These are phyloP conservation scores for Botryotinia globosa DNA, from an alignment of 2,329 filamentous ascomycete genomes.

Conservation along the genomic window DNA sequence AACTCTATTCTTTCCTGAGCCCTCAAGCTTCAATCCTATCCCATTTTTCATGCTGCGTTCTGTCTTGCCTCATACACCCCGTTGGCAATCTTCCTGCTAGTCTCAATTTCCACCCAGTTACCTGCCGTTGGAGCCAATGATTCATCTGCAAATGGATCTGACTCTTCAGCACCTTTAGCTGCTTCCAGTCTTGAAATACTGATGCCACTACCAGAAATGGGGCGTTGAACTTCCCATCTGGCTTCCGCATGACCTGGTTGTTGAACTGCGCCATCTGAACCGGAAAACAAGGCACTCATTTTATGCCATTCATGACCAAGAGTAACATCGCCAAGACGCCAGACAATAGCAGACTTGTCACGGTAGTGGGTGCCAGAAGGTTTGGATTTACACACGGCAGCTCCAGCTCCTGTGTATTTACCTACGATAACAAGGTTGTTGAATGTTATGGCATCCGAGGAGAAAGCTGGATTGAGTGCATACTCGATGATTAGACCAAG, in stretches of 20 bases:
- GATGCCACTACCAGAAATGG: slow-evolving; percentile 58
- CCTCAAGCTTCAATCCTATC: background rate
- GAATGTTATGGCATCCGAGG: slow-evolving; percentile 51
- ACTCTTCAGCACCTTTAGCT: slow-evolving; percentile 51
- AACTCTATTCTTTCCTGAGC: background rate
- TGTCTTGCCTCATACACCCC: slow-evolving; percentile 64
- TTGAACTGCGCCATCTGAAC: slow-evolving; percentile 67
- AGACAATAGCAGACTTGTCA: slow-evolving; percentile 75
- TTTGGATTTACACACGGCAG: slow-evolving; percentile 70
- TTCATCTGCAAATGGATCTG: slow-evolving; percentile 68
- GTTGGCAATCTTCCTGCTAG: slow-evolving; percentile 65
- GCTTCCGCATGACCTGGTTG: slow-evolving; percentile 77
- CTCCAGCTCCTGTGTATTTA: slow-evolving; percentile 64
- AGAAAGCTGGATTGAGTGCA: slow-evolving; percentile 66
- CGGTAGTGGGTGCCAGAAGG: slow-evolving; percentile 75
- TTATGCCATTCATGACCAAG: slow-evolving; percentile 60
- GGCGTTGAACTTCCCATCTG: slow-evolving; percentile 65
- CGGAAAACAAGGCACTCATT: slow-evolving; percentile 76
- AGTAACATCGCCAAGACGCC: slow-evolving; percentile 74
- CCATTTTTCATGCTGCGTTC: background rate
- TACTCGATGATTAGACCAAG: slow-evolving; percentile 85
- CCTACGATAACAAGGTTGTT: slow-evolving; percentile 75
- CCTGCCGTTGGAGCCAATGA: slow-evolving; percentile 39
- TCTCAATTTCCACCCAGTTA: slow-evolving; percentile 65
- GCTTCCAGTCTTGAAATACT: slow-evolving; percentile 57